phyloP scores from a whole-genome alignment of 306 rosid genomes.

The Dryas drummondii region DNA sequence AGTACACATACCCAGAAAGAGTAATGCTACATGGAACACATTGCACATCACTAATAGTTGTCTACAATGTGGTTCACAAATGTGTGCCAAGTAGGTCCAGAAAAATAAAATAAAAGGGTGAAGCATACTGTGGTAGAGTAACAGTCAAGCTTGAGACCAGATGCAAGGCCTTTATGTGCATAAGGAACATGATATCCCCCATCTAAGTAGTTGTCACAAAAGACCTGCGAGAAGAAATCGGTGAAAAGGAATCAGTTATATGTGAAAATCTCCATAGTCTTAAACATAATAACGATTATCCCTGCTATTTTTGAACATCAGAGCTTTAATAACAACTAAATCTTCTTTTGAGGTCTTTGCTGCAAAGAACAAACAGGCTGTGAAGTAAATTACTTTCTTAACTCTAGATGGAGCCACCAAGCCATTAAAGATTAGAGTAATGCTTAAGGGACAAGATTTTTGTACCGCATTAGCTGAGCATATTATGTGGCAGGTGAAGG shows the following conservation, averaged over 20 bases:
- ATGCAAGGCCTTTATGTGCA: constrained; percentile 86
- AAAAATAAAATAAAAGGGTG: constrained; percentile 17
- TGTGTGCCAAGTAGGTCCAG: background rate
- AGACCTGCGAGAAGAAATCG: constrained; percentile 52
- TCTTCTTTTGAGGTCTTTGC: background rate
- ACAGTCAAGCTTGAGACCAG: constrained; percentile 73
- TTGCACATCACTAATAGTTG: too few relatives aligned
- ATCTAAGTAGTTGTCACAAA: constrained; percentile 94
- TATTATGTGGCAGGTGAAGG: too few relatives aligned
- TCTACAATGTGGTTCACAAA: too few relatives aligned
- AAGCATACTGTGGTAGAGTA: constrained; percentile 68
- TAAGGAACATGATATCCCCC: constrained; percentile 96
- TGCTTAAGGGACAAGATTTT: too few relatives aligned
- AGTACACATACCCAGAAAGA: constrained; percentile 12
- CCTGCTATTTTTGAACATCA: background rate
- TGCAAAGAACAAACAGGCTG: background rate
- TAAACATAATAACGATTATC: background rate
- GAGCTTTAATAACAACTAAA: background rate
- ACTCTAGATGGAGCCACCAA: background rate
- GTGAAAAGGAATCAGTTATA: background rate
- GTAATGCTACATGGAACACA: too few relatives aligned
- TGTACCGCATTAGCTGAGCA: too few relatives aligned
- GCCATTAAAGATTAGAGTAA: background rate
- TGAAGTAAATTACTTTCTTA: background rate
- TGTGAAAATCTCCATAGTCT: background rate